Base-by-base conservation (phyloP, 1,284 basidiomycete genomes). In the Cystobasidium sp. region DNA sequence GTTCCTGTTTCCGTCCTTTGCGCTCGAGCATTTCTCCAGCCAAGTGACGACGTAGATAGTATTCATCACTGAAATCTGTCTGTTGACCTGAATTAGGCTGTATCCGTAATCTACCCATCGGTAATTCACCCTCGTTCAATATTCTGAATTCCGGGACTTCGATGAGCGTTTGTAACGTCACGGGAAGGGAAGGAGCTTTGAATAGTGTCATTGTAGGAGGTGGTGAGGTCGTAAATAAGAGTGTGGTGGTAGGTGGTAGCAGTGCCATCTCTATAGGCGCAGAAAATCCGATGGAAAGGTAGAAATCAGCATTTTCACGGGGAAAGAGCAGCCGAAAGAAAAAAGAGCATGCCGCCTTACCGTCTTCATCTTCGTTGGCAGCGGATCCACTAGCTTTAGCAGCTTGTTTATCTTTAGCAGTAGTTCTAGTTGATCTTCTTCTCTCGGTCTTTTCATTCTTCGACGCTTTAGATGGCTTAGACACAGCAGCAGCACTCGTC, bases 11-110 rank as follows among this genome's bases (percentile, higher is more conserved):
- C 12, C 78, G 76, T 0, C 77, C 77, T 20, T 79, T 76, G 69
- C 78, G 78, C 69, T 81, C 80, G 41, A 81, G 77, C 4, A 79
- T 75, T 65, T 81, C 80, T 43, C 78, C 79, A 58, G 75, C 77
- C 39, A 78, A 75, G 56, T 81, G 80, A 1, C 77, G 73, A 10
- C 77, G 75, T 10, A 66, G 69, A 64, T 80, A 80, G 53, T 76
- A 74, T 0, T 77, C 78, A 66, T 79, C 79, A 2, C 79, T 79
- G n/a, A 76, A 76, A 69, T 80, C 78, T 39, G 71, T 56, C 72
- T 77, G 67, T 39, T 75, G 68, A n/a, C 61, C 68, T 47, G 52
- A 59, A 37, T 64, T 67, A 44, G 59, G 49, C 24, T 53, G 31
- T 31, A 55, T 63, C 43, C 46, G 24, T 51, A 69, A n/a, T n/a